A percentile compares a stretch with the other conserved stretches of the same genome.
Evolutionary conservation across 371 early-diverging fungal genomes (phyloP).

Genomic region (Mucor circinelloides): DNA sequence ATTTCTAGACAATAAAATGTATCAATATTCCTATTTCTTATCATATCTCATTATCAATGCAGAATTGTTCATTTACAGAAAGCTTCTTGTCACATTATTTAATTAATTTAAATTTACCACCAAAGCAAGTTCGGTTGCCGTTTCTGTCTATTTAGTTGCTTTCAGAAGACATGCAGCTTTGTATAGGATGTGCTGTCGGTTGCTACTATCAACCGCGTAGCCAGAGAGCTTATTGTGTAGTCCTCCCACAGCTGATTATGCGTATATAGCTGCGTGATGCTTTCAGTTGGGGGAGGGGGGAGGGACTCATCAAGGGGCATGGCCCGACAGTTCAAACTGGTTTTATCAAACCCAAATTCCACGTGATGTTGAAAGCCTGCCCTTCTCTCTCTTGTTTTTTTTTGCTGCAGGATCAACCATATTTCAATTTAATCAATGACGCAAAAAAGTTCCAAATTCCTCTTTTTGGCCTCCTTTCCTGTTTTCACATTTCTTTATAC

Average conservation of each 20-base stretch:
- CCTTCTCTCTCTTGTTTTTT: not conserved
- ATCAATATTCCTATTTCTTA: not conserved
- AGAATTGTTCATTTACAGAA: not conserved
- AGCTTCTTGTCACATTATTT: not conserved
- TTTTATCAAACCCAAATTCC: not conserved
- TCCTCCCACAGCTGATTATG: no score
- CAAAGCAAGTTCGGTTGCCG: not conserved
- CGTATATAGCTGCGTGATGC: no score
- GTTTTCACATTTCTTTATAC: not conserved
- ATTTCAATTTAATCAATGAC: not conserved
- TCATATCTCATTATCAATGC: not conserved
- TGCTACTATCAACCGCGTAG: no score
- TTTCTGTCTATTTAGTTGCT: not conserved
- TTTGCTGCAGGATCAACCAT: not conserved
- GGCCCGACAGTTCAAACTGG: not conserved
- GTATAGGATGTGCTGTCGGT: no score
- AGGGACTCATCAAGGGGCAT: not conserved
- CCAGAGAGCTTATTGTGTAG: no score
- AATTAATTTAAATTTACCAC: not conserved
- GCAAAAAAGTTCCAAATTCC: not conserved
- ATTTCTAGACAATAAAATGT: not conserved
- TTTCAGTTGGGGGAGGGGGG: no score
- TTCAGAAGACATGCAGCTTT: not conserved
- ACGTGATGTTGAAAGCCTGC: not conserved
- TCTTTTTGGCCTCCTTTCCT: not conserved